Evolutionary conservation across 352 stramenopile species (phyloP).

Genomic region (Phytophthora sp.): DNA sequence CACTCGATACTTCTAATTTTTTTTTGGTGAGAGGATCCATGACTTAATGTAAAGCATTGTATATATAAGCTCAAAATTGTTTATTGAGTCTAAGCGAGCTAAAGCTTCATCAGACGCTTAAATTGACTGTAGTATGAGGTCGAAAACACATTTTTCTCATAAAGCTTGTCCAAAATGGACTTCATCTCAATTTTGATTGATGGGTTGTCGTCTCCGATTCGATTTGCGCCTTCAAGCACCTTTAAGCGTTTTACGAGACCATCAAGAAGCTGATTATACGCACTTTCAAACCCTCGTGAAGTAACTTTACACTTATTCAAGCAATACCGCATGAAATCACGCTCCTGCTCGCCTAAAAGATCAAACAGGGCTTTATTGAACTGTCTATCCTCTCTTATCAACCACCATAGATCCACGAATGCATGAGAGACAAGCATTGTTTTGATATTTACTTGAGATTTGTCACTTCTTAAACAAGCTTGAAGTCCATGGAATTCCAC

Average conservation of each 20-base stretch:
- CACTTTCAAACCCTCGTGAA: constrained; percentile 6
- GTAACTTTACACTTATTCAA: constrained; percentile 3
- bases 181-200: neutral
- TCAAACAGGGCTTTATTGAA: constrained; percentile 3
- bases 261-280: constrained; percentile 6
- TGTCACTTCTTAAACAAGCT: neutral
- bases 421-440: constrained; percentile 2
- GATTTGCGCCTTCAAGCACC: neutral
- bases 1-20: no score
- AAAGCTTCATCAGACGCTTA: neutral
- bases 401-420: neutral
- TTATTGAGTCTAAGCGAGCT: neutral
- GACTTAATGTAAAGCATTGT: no score
- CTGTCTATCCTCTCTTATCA: neutral
- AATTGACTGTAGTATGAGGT: constrained; percentile 3
- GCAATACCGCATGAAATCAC: constrained; percentile 7
- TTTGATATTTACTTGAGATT: constrained; percentile 6
- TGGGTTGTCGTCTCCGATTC: neutral
- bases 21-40: no score
- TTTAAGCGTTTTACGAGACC: neutral
- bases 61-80: no score
- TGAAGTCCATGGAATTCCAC: constrained; percentile 6
- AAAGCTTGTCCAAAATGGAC: constrained; percentile 2
- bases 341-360: neutral
- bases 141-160: constrained; percentile 4